These are phyloP conservation scores for Hypoxylon perforatum DNA, from an alignment of 495 filamentous ascomycete species.

Conservation along the genomic window DNA sequence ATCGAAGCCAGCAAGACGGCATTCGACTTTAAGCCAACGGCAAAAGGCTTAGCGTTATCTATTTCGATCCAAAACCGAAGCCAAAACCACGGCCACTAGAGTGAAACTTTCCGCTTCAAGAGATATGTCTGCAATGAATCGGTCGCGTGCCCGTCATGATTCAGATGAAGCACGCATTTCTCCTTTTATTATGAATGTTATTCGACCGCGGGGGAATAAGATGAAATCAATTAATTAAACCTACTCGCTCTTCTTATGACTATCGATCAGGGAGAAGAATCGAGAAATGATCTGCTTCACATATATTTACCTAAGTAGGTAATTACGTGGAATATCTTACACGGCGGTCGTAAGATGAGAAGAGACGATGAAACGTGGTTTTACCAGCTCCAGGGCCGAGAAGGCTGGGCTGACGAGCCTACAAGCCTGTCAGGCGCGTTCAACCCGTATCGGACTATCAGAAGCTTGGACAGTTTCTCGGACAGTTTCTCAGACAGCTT, in stretches of 20 bases:
- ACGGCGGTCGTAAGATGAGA: conserved; percentile 13
- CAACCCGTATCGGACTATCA: too few relatives aligned
- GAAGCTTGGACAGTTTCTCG: too few relatives aligned
- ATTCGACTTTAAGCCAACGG: conserved; percentile 13
- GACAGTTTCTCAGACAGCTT: too few relatives aligned
- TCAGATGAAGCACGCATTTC: neutral
- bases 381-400: neutral
- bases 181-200: neutral
- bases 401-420: neutral
- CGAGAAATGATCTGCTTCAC: conserved; percentile 8
- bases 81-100: neutral
- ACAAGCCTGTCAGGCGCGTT: too few relatives aligned
- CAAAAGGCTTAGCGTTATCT: conserved; percentile 18
- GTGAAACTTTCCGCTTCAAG: too few relatives aligned
- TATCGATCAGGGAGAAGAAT: conserved; percentile 14
- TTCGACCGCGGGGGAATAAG: neutral
- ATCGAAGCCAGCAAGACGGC: neutral
- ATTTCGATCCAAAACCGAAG: conserved; percentile 27
- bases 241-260: neutral
- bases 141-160: neutral
- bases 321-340: conserved; percentile 15
- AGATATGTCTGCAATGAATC: neutral
- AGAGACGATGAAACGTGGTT: neutral
- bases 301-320: conserved; percentile 5
- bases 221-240: neutral